These are phyloP conservation scores for Plasmodium gaboni DNA, from an alignment of 169 alveolate genomes.

Conservation along the genomic window DNA sequence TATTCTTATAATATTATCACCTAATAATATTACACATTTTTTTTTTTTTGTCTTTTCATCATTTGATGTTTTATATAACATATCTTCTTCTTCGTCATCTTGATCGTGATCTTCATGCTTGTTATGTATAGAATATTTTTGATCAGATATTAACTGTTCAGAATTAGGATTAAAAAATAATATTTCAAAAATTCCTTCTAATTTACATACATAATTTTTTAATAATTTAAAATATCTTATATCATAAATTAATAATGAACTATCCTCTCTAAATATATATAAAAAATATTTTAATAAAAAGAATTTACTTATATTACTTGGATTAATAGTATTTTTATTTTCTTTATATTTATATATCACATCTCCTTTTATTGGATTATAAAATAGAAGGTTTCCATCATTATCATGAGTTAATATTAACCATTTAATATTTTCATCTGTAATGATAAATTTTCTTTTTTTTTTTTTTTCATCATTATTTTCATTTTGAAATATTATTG, in stretches of 20 bases:
- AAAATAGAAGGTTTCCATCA: conserved; percentile 43
- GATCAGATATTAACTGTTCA: background rate
- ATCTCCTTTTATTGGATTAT: conserved; percentile 63
- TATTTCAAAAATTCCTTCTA: conserved; percentile 76
- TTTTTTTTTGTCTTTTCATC: background rate
- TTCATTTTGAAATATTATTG: conserved; percentile 23
- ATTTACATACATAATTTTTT: conserved; percentile 39
- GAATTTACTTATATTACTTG: conserved; percentile 55
- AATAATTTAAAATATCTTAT: conserved; percentile 25
- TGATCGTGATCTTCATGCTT: background rate
- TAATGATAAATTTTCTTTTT: conserved; percentile 46
- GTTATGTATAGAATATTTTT: background rate
- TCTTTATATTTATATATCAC: conserved; percentile 51
- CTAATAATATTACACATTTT: conserved; percentile 33
- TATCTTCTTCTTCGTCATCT: background rate
- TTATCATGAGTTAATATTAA: conserved; percentile 58
- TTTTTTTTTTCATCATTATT: no score
- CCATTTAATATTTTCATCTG: conserved; percentile 75
- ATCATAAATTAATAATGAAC: conserved; percentile 67
- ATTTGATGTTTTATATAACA: background rate
- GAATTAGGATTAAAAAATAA: conserved; percentile 23
- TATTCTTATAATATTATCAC: conserved; percentile 68
- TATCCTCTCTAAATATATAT: conserved; percentile 68
- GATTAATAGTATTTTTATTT: conserved; percentile 26
- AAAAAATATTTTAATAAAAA: conserved; percentile 42